Evolutionary conservation across 495 filamentous ascomycete species (phyloP), one percentile per base, ranked within the genome.

Genomic region (Penicillium daleae): DNA sequence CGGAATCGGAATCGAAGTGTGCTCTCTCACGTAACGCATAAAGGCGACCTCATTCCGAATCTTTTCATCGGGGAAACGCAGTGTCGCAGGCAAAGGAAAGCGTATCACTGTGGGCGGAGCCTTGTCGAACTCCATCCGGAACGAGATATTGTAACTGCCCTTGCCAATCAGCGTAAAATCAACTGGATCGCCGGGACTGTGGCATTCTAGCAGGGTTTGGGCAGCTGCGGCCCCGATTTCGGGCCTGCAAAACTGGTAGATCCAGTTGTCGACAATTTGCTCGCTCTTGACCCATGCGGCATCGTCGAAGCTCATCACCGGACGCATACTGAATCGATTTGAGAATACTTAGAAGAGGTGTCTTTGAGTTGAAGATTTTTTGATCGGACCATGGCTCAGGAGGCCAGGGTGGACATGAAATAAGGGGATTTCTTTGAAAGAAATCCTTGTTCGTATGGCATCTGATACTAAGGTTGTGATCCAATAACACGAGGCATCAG

Each of bases 41-140:
- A 74, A 72, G 46, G 78, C 71, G 6, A 69, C 75, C 50, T 83
- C 80, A 66, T 77, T 75, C 4, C 48, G 57, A 17, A 78, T 56
- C 57, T 78, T 76, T 29, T 74, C 74, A 57, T 75, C 71, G 0
- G 70, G 73, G 61, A 74, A 78, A 57, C 67, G 61, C 26, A 37
- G 48, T 10, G 46, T 59, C 2, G 66, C 63, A 48, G 75, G 68
- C 15, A 57, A 26, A 1, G 72, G 62, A 40, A 74, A 68, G 17
- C 73, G 66, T 19, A 71, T n/a, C 48, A 51, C 48, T 6, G 24
- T 24, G 10, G 48, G 3, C 13, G 48, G 48, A 51, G 24, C 21
- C 4, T 51, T 26, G n/a, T 27, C 24, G 17, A 51, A 51, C 48
- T 27, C 48, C 19, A 48, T 48, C 4, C 48, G 48, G 48, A 51